Evolutionary conservation across 768 basidiomycete genomes (phyloP), one percentile per base, ranked within the genome.

Genomic region (Lactarius quietus): DNA sequence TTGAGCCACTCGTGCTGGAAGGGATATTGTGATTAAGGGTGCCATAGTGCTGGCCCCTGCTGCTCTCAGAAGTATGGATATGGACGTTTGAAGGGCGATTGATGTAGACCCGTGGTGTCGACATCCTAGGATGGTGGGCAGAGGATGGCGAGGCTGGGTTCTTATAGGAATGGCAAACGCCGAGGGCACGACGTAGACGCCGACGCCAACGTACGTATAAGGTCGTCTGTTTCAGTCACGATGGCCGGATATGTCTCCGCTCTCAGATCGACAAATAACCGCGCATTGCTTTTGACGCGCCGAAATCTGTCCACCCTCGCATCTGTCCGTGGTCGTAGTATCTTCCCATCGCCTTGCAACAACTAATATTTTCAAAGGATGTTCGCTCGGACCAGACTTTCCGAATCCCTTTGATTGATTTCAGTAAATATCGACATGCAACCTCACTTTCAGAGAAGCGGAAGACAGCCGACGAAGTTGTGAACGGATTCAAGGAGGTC

Each of bases 401-500:
- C 72, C 78, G 77, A 38, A 69, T 69, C 58, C 93, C 93, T 31
- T 77, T 93, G 33, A 84, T 94, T 70, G 85, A 93, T 78, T 93
- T 95, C 69, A 79, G 83, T 69, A 86, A 83, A 62, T 92, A 88
- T 73, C 80, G 82, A 61, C 71, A 77, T 26, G 80, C 85, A 1
- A 71, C 76, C n/a, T 81, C 84, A 0, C 57, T 71, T 1, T 75
- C 78, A 17, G 86, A 90, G 71, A 89, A 85, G 76, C 81, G 83
- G 64, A 72, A 79, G 7, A 83, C 86, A 0, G 90, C 93, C 3
- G 77, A 82, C 53, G 82, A 86, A 68, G 82, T 95, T 39, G 90
- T 90, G 39, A 81, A 82, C 43, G 93, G 89, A 0, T 91, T 92
- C 78, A 92, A 87, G 71, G 82, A 88, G 62, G 86, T 86, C 62